phyloP scores from a whole-genome alignment of 2,329 filamentous ascomycete genomes.

The Phaeosphaeriaceae sp. region DNA sequence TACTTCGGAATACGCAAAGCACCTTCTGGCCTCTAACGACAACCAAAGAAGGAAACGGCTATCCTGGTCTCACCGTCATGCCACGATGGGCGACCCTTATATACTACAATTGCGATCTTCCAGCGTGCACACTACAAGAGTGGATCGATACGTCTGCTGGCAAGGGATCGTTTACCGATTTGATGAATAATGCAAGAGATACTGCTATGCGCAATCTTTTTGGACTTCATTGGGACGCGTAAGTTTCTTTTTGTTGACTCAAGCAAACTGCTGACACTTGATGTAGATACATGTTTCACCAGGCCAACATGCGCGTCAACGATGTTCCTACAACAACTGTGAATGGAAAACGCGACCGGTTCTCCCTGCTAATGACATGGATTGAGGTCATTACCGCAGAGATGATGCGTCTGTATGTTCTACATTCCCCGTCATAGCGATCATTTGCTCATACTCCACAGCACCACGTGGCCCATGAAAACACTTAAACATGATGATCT shows the following conservation, averaged over 20 bases:
- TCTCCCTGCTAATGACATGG: slow-evolving; percentile 65
- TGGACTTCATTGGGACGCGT: slow-evolving; percentile 60
- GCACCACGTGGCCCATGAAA: slow-evolving; percentile 59
- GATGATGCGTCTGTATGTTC: slow-evolving; percentile 56
- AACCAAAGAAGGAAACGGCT: slow-evolving; percentile 60
- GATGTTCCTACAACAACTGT: slow-evolving; percentile 57
- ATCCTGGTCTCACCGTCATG: slow-evolving; percentile 62
- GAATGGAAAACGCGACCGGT: slow-evolving; percentile 54
- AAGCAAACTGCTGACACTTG: slow-evolving; percentile 7
- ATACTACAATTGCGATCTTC: slow-evolving; percentile 68
- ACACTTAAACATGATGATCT: slow-evolving; percentile 64
- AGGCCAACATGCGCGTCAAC: slow-evolving; percentile 63
- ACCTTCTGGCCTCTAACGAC: slow-evolving; percentile 63
- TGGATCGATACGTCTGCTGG: slow-evolving; percentile 67
- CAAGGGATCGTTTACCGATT: slow-evolving; percentile 59
- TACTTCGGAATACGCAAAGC: slow-evolving; percentile 60
- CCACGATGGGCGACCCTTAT: slow-evolving; percentile 68
- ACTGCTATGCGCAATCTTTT: slow-evolving; percentile 65
- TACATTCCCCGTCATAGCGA: neutral
- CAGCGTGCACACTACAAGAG: slow-evolving; percentile 63
- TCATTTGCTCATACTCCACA: slow-evolving; percentile 15
- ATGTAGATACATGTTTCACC: slow-evolving; percentile 66
- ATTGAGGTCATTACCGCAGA: slow-evolving; percentile 61
- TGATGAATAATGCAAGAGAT: slow-evolving; percentile 58
- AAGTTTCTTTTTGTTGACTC: slow-evolving; percentile 6